Evolutionary conservation across 163 green algal genomes (phyloP), one percentile per base, ranked within the genome.

Genomic region (Trebouxiophyceae sp.): DNA sequence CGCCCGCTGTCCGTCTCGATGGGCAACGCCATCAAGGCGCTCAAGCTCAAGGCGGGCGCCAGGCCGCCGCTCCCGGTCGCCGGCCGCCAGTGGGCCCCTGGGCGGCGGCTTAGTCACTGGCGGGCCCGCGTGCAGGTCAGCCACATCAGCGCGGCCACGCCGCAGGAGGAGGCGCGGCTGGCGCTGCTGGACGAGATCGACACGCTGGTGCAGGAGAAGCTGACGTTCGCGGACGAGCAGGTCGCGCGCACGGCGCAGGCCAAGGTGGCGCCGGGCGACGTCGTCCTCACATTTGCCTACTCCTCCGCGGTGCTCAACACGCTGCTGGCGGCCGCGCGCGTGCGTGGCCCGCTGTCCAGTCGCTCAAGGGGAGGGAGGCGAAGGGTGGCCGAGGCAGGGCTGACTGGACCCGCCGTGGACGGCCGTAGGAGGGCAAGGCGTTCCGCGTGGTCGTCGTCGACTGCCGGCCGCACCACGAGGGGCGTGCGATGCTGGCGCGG

Each of bases 1-100:
- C 79, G 93, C 6, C 88, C 93, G 16, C 80, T 97, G 56, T 78
- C 74, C 5, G 74, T 95, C 24, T 80, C 77, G 63, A 97, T 98
- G 92, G 89, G 88, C 75, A 97, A 97, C 67, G 89, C 89, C 57
- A 96, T 98, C 76, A 93, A 92, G 67, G 77, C 73, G n/a, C 60
- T 98, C 50, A 98, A 98, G 77, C 61, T 71, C 5, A 60, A 77
- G 57, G 59, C 76, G 39, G 16, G 39, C 39, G 16, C 12, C 12
- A 50, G n/a, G n/a, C n/a, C n/a, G n/a, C n/a, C n/a, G n/a, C n/a
- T n/a, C n/a, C n/a, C n/a, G n/a, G n/a, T n/a, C n/a, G n/a, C n/a
- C n/a, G n/a, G n/a, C n/a, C n/a, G n/a, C n/a, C n/a, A n/a, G n/a
- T n/a, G n/a, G n/a, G n/a, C n/a, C n/a, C n/a, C n/a, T n/a, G n/a